Conservation (phyloP, 495 filamentous ascomycete genomes). For the Aspergillus steynii region DNA sequence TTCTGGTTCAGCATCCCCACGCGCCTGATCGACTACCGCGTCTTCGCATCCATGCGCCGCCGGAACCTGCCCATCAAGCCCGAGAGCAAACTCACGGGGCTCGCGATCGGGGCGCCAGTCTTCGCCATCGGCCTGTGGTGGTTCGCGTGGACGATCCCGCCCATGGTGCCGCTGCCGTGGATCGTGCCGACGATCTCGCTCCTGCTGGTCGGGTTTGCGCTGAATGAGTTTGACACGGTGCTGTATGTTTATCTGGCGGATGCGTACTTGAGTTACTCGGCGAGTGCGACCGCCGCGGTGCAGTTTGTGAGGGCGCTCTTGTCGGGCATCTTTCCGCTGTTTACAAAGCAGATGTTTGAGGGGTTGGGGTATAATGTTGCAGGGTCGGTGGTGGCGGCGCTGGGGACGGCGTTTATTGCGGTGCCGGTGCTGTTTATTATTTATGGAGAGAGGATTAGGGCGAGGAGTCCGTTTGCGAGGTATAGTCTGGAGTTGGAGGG, state of each 20-base stretch:
- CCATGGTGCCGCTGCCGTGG: conserved; percentile 32
- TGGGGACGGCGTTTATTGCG: conserved; percentile 42
- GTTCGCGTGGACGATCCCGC: conserved; percentile 49
- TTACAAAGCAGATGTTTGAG: conserved; percentile 40
- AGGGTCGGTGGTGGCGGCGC: conserved; percentile 34
- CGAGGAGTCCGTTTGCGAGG: conserved; percentile 42
- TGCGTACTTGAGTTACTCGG: conserved; percentile 43
- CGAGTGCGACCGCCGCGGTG: conserved; percentile 43
- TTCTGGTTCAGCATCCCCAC: conserved; percentile 30
- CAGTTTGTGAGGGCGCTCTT: conserved; percentile 37
- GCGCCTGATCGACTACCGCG: conserved; percentile 33
- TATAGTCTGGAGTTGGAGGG: conserved; percentile 32
- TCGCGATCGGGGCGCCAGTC: conserved; percentile 40
- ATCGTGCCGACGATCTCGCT: conserved; percentile 34
- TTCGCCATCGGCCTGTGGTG: conserved; percentile 40
- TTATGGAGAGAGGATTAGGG: conserved; percentile 38
- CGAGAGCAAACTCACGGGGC: conserved; percentile 46
- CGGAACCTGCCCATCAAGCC: conserved; percentile 20
- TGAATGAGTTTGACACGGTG: conserved; percentile 45
- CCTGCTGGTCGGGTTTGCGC: conserved; percentile 41
- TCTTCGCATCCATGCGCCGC: conserved; percentile 17
- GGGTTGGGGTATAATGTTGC: conserved; percentile 41
- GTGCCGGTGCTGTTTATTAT: conserved; percentile 34
- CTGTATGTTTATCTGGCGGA: conserved; percentile 50
- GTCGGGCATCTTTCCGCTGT: conserved; percentile 42